Base-by-base conservation (phyloP, 306 rosid genomes). In the Vigna mungo region DNA sequence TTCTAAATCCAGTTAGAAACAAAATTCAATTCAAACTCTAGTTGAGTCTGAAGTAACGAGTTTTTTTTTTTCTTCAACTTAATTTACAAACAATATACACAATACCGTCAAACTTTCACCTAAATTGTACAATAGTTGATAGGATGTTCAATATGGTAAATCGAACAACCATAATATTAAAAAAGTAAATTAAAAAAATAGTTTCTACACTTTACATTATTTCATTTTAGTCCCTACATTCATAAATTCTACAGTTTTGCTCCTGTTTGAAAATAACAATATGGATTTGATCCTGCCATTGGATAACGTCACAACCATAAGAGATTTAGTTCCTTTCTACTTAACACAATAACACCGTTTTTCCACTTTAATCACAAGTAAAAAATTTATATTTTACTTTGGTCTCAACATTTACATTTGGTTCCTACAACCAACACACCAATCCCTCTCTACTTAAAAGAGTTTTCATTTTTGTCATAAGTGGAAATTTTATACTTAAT, bases 81-180 rank as follows among this genome's bases (percentile, higher is more conserved):
- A 34, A 34, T 34, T 34, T 34, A 34, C 37, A 34, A 34, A 5
- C 37, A 34, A 34, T 5, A 5, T 34, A 34, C 37, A 34, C 14
- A 43, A 10, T 2, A 43, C 14, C 17, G n/a, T 39, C 76, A 76
- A 30, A 14, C n/a, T 75, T 56, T 43, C 32, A 41, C 59, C 66
- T 49, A 67, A 68, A 20, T 21, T 43, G 41, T 20, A 51, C 10
- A 25, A 52, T 5, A 30, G 52, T 23, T 12, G 72, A 20, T 32
- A 41, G 63, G 62, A 74, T 74, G 36, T 53, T 39, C 44, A 46
- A 70, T 62, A 43, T 11, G 53, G 47, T 70, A 4, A 63, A 72
- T 72, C 51, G 18, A 73, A 72, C 65, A 39, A 16, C 30, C 16
- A 44, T 62, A 12, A 55, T 67, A 62, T 55, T 12, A 66, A 54